phyloP scores from a whole-genome alignment of 441 rosid species.

The Populus hybrid region DNA sequence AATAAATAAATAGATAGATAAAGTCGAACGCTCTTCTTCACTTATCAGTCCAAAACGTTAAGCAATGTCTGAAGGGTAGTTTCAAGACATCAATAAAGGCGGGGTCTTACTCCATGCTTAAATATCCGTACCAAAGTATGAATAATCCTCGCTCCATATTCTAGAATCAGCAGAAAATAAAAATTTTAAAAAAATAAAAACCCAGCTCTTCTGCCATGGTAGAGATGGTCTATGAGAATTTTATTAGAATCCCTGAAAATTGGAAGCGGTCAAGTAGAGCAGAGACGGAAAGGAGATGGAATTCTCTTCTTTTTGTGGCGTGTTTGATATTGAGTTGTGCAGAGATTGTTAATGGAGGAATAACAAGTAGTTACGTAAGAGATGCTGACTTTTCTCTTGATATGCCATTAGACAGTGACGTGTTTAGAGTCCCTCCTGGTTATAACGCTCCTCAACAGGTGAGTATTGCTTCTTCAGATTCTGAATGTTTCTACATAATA shows the following conservation, averaged over 20 bases:
- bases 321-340: conserved; percentile 19
- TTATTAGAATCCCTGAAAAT: background rate
- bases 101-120: background rate
- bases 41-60: background rate
- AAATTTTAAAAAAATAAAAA: too few species aligned
- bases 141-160: background rate
- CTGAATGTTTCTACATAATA: background rate
- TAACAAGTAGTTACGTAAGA: conserved; percentile 39
- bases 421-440: conserved; percentile 47
- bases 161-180: too few species aligned
- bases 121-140: background rate
- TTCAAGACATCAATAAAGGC: background rate
- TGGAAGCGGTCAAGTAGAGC: background rate
- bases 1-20: too few species aligned
- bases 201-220: background rate
- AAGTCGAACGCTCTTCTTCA: background rate
- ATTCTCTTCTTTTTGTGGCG: background rate
- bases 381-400: conserved; percentile 29
- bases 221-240: background rate
- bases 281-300: conserved; percentile 15
- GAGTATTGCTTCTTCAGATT: background rate
- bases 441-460: conserved; percentile 62
- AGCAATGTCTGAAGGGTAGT: too few species aligned
- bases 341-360: conserved; percentile 28
- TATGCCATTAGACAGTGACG: conserved; percentile 49